Evolutionary conservation across 2,329 filamentous ascomycete genomes (phyloP).

Genomic region (Trichoderma hamatum): DNA sequence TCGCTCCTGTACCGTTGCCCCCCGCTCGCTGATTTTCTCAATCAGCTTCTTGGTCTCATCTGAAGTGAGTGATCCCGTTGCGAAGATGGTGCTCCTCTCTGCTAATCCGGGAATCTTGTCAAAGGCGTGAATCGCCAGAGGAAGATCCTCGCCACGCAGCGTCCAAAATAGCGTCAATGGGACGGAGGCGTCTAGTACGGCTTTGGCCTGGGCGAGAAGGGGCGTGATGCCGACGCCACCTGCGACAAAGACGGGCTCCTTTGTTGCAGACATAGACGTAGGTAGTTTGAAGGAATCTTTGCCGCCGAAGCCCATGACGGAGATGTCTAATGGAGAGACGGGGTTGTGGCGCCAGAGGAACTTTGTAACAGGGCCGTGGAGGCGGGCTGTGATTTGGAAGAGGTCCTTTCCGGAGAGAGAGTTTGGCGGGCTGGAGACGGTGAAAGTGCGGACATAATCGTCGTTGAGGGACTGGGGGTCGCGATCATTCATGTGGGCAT

Average conservation of each 20-base stretch:
- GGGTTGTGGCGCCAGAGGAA: constrained; percentile 64
- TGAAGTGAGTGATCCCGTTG: constrained; percentile 55
- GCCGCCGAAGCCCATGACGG: constrained; percentile 74
- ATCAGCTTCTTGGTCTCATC: constrained; percentile 36
- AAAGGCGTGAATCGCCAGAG: constrained; percentile 64
- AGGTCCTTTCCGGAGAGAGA: constrained; percentile 40
- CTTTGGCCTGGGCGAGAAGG: constrained; percentile 67
- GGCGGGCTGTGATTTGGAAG: constrained; percentile 73
- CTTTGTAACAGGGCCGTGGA: constrained; percentile 68
- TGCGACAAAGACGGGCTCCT: constrained; percentile 64
- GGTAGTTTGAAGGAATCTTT: constrained; percentile 49
- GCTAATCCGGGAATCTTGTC: constrained; percentile 55
- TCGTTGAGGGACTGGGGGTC: constrained; percentile 82
- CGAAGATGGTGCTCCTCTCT: constrained; percentile 59
- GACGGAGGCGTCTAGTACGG: constrained; percentile 44
- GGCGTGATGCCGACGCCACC: constrained; percentile 85
- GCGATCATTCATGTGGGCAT: constrained; percentile 80
- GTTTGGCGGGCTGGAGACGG: constrained; percentile 65
- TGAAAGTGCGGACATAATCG: constrained; percentile 83
- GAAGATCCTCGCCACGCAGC: constrained; percentile 62
- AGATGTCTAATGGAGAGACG: constrained; percentile 60
- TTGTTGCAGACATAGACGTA: not conserved
- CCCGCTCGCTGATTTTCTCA: constrained; percentile 41
- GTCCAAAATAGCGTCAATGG: constrained; percentile 69
- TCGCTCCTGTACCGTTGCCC: constrained; percentile 40